Evolutionary conservation across 1,139 yeast species (phyloP).

Genomic region (Arxiozyma bovina): DNA sequence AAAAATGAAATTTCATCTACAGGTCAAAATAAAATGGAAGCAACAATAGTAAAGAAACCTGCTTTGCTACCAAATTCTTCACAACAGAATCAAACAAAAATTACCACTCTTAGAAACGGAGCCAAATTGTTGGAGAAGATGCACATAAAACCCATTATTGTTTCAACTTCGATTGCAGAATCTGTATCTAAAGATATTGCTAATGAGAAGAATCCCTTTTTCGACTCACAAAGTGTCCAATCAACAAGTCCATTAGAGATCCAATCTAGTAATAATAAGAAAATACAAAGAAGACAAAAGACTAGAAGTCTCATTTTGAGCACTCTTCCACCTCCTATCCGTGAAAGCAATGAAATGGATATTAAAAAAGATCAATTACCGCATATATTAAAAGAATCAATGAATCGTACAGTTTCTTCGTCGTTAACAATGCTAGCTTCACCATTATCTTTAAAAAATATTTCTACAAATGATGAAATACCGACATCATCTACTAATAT

Average conservation of each 20-base stretch:
- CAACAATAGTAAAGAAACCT: neutral
- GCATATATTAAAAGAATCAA: neutral
- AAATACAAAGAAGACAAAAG: neutral
- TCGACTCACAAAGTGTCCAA: slow-evolving; percentile 6
- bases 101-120: slow-evolving; percentile 21
- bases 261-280: neutral
- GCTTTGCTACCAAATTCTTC: neutral
- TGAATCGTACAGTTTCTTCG: neutral
- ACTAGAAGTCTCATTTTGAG: slow-evolving; percentile 3
- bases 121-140: slow-evolving; percentile 32
- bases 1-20: neutral
- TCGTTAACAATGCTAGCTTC: slow-evolving; percentile 1
- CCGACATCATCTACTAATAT: neutral
- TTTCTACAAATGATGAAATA: neutral
- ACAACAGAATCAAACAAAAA: neutral
- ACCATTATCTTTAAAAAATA: neutral
- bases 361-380: neutral
- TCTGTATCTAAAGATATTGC: slow-evolving; percentile 20
- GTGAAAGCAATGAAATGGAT: neutral
- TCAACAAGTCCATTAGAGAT: neutral
- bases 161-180: slow-evolving; percentile 29
- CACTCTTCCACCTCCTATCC: slow-evolving; percentile 1
- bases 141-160: slow-evolving; percentile 35
- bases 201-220: slow-evolving; percentile 25
- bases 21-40: neutral